Evolutionary conservation across 2,329 filamentous ascomycete genomes (phyloP).

Genomic region (Bimuria novae-zelandiae): DNA sequence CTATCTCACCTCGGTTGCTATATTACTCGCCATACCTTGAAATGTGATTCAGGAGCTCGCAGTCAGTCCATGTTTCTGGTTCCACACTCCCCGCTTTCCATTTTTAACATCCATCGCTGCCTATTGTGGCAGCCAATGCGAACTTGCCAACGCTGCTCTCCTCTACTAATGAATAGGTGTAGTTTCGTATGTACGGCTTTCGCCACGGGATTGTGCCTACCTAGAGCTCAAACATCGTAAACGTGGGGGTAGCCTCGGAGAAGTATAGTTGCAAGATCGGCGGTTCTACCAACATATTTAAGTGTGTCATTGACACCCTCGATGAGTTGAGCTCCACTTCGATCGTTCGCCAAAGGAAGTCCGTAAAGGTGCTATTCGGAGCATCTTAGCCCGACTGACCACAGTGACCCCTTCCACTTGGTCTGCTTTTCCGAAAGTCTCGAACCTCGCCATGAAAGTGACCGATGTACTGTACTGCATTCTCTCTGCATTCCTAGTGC

Average conservation of each 20-base stretch:
- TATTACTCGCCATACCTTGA: not conserved
- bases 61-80: not conserved
- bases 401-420: not conserved
- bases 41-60: constrained; percentile 8
- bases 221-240: not conserved
- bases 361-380: not conserved
- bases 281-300: not conserved
- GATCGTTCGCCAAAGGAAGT: not conserved
- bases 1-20: constrained; percentile 3
- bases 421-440: not conserved
- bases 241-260: not conserved
- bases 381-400: not conserved
- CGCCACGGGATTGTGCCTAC: not conserved
- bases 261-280: not conserved
- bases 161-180: not conserved
- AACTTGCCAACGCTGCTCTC: not conserved
- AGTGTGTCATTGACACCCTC: not conserved
- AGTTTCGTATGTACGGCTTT: not conserved
- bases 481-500: constrained; percentile 7
- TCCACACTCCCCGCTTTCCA: not conserved
- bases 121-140: constrained; percentile 3
- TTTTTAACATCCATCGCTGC: constrained; percentile 1
- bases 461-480: constrained; percentile 4
- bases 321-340: not conserved
- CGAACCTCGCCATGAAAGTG: constrained; percentile 10